These are phyloP conservation scores for Solanum bulbocastanum DNA, from an alignment of 257 asterid species.

Conservation along the genomic window DNA sequence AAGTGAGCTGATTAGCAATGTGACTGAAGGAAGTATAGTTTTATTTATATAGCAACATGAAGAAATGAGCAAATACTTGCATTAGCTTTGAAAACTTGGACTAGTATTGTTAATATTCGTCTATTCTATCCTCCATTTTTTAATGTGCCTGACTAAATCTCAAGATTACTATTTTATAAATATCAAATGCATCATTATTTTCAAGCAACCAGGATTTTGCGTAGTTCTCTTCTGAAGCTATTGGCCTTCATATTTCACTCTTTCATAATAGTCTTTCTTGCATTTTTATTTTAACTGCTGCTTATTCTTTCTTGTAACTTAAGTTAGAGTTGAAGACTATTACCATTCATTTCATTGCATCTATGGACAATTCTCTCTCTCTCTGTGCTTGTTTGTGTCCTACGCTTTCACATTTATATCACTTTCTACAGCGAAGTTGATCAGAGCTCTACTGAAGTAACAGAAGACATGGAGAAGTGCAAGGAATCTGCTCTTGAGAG, in stretches of 20 bases:
- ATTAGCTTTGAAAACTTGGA: neutral
- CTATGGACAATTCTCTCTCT: neutral
- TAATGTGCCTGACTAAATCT: neutral
- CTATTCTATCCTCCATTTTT: neutral
- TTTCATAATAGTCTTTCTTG: neutral
- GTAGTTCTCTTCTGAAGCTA: neutral
- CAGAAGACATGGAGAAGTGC: conserved; percentile 56
- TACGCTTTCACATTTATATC: neutral
- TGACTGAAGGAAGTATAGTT: neutral
- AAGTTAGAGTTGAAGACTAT: neutral
- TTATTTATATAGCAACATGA: neutral
- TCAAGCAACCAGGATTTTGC: neutral
- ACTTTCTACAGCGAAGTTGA: conserved; percentile 57
- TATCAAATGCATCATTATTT: neutral
- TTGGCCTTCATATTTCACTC: neutral
- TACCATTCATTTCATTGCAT: neutral
- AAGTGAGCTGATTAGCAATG: conserved; percentile 29
- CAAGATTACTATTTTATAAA: neutral
- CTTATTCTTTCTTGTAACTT: neutral
- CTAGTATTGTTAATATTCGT: neutral
- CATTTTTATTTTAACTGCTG: neutral
- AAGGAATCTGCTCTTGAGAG: conserved; percentile 60
- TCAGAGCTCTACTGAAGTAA: conserved; percentile 51
- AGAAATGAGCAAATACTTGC: neutral
- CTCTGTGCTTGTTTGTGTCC: neutral